These are phyloP conservation scores for Cytospora schulzeri DNA, from an alignment of 2,329 filamentous ascomycete species.

Conservation along the genomic window DNA sequence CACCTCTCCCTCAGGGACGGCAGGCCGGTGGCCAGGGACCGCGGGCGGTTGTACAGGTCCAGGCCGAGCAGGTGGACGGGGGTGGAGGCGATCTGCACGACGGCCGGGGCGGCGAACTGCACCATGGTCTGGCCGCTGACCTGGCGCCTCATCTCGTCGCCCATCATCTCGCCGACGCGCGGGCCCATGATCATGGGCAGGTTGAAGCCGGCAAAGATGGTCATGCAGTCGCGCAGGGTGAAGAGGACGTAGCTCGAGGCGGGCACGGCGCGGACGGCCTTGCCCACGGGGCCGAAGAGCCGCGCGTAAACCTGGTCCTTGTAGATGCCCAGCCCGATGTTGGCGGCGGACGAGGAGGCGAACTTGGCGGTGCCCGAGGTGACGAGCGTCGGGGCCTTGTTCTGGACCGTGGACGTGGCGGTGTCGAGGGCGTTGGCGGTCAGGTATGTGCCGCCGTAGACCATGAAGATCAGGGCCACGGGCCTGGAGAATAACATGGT, in stretches of 20 bases:
- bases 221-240: slow-evolving; percentile 79
- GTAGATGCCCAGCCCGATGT: slow-evolving; percentile 83
- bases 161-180: slow-evolving; percentile 57
- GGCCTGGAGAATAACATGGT: slow-evolving; percentile 64
- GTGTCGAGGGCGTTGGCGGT: slow-evolving; percentile 90
- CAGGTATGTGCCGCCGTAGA: slow-evolving; percentile 89
- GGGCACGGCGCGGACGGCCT: slow-evolving; percentile 60
- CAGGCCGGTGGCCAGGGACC: slow-evolving; percentile 40
- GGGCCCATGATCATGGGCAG: slow-evolving; percentile 79
- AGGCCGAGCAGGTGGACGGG: slow-evolving; percentile 83
- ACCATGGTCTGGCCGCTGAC: slow-evolving; percentile 64
- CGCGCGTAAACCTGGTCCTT: slow-evolving; percentile 86
- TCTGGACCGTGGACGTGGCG: slow-evolving; percentile 62
- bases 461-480: slow-evolving; percentile 68
- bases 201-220: slow-evolving; percentile 92
- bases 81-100: slow-evolving; percentile 77
- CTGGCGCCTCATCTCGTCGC: slow-evolving; percentile 51
- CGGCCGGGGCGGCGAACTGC: slow-evolving; percentile 79
- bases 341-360: slow-evolving; percentile 75
- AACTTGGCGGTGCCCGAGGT: slow-evolving; percentile 82
- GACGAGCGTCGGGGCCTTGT: slow-evolving; percentile 60
- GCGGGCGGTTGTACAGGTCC: slow-evolving; percentile 79
- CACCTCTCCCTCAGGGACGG: slow-evolving; percentile 61
- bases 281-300: slow-evolving; percentile 69
- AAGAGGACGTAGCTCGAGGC: slow-evolving; percentile 76